Conservation (phyloP, 176 grass and related monocot genomes). For the Elaeis guineensis region DNA sequence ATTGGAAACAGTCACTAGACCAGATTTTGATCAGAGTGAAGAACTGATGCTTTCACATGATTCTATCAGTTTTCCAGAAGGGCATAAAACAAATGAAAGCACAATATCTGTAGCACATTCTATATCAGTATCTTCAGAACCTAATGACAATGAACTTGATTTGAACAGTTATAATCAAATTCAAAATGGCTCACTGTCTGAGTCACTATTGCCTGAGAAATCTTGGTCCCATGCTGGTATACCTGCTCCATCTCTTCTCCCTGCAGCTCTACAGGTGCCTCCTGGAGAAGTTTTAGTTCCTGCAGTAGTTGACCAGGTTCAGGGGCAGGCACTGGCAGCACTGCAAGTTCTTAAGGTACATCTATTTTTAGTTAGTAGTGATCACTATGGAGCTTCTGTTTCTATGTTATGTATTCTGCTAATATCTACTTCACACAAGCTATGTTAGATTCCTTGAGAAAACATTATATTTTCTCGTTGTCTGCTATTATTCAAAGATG, state of each 20-base stretch:
- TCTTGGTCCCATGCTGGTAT: conserved; percentile 56
- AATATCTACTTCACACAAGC: not conserved
- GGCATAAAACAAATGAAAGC: not conserved
- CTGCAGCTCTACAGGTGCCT: conserved; percentile 45
- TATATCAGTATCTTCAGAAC: conserved; percentile 3
- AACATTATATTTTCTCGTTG: too few species aligned
- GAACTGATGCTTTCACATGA: conserved; percentile 14
- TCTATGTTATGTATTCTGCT: not conserved
- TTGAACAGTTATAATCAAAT: conserved; percentile 10
- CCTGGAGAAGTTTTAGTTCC: conserved; percentile 69
- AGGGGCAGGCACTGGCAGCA: conserved; percentile 57
- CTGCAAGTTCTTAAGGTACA: conserved; percentile 83
- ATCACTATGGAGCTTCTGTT: not conserved
- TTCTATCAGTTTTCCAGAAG: conserved; percentile 17
- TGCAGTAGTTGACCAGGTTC: conserved; percentile 58
- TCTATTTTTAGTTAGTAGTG: too few species aligned
- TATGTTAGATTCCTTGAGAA: not conserved
- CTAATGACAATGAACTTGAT: conserved; percentile 10
- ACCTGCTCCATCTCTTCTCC: conserved; percentile 55
- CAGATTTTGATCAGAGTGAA: conserved; percentile 17
- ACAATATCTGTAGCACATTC: conserved; percentile 5
- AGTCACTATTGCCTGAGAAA: conserved; percentile 16
- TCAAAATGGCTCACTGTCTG: conserved; percentile 21
- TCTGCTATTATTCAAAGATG: too few species aligned
- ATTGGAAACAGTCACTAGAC: conserved; percentile 14